Evolutionary conservation across 179 eudicot genomes (phyloP), one percentile per base, ranked within the genome.

Genomic region (Actinidia arguta): DNA sequence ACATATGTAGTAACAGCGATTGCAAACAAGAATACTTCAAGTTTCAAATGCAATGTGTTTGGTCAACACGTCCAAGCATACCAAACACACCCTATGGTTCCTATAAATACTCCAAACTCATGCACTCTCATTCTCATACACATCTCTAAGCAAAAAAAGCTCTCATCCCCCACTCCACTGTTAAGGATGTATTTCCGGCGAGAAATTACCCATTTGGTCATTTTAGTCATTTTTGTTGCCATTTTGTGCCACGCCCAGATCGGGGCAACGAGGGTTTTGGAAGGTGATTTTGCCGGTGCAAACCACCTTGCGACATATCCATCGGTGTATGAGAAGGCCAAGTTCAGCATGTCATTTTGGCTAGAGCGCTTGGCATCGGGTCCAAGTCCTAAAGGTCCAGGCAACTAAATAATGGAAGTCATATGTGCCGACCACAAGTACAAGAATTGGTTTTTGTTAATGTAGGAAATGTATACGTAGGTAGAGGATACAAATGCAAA

Each of bases 371-470:
- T 89, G 70, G 78, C 84, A 18, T 82, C 90, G 0, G 90, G 92
- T 22, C 92, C 92, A 17, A 88, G 89, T 62, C 81, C 79, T 18
- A 89, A 84, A 68, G 92, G 90, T 42, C 90, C 87, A 22, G 92
- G 92, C 74, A 87, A 88, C 68, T 87, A 46, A 36, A 10, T 0
- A 25, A 18, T 4, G 9, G 64, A 59, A 25, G 14, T 31, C 36
- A 13, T 31, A 25, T 42, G 16, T 25, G 71, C 71, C 44, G 6
- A 31, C 16, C 6, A 14, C n/a, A n/a, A 31, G 44, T 18, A 1
- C 17, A 0, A 27, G 46, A 31, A 66, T 24, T 24, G 22, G 20
- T 16, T 58, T 25, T 63, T 63, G 14, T 2, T 24, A 24, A 4
- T 25, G 36, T 63, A 63, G 68, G 36, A 63, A 24, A 63, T 12